Conservation (phyloP, 192 early-diverging fungal species). For the Neocallimastix lanati region DNA sequence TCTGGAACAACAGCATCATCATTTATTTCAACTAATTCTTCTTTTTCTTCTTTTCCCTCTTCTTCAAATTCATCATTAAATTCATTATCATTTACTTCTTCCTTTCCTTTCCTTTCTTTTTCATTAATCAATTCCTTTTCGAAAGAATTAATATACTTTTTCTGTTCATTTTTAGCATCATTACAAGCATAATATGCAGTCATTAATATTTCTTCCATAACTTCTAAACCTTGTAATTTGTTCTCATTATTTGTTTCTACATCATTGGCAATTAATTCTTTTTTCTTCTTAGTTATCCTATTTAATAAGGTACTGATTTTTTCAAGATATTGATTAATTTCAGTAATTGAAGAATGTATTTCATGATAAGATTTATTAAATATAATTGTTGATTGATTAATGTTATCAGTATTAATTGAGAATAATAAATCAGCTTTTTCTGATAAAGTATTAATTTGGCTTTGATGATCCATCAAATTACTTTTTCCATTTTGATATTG, state of each 20-base stretch:
- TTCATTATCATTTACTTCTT: not conserved
- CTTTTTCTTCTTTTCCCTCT: constrained; percentile 6
- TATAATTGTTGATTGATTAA: no score
- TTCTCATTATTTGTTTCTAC: not conserved
- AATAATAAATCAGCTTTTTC: no score
- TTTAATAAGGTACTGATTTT: not conserved
- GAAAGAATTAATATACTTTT: not conserved
- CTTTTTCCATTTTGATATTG: not conserved
- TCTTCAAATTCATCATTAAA: not conserved
- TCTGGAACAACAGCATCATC: not conserved
- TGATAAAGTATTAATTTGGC: no score
- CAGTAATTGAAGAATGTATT: not conserved
- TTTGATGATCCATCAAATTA: not conserved
- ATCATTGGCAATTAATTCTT: not conserved
- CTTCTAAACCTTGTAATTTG: not conserved
- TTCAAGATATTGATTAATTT: not conserved
- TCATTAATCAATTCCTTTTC: not conserved
- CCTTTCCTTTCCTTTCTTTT: not conserved
- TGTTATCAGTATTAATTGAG: no score
- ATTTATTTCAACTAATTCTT: constrained; percentile 2
- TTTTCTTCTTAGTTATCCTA: not conserved
- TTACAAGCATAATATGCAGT: not conserved
- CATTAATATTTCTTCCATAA: not conserved
- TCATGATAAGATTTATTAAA: not conserved
- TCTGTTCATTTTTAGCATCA: not conserved